phyloP scores from a whole-genome alignment of 164 flowering plant genomes.

The Aristolochia fimbriata region DNA sequence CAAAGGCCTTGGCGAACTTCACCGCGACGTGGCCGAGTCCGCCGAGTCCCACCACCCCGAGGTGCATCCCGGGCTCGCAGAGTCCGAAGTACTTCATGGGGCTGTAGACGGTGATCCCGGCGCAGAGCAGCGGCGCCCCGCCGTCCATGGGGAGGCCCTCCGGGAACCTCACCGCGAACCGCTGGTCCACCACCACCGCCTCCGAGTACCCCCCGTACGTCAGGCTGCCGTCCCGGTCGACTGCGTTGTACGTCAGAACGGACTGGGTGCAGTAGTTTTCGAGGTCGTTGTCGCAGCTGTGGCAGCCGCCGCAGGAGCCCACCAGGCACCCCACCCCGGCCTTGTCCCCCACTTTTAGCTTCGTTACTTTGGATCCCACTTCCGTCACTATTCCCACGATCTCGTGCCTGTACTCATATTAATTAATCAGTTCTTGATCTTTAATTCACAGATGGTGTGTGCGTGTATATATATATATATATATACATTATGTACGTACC shows the following conservation, averaged over 20 bases:
- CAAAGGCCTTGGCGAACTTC: constrained; percentile 16
- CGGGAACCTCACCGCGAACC: constrained; percentile 13
- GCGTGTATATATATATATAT: no score
- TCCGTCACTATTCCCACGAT: constrained; percentile 42
- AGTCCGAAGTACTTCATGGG: constrained; percentile 15
- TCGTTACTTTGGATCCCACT: constrained; percentile 37
- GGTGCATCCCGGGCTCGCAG: constrained; percentile 9
- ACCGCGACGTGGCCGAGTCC: constrained; percentile 16
- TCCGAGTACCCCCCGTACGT: constrained; percentile 25
- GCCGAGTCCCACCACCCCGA: constrained; percentile 15
- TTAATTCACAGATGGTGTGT: no score
- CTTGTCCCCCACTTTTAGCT: constrained; percentile 42
- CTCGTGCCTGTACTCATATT: constrained; percentile 37
- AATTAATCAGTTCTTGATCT: no score
- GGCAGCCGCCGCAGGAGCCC: constrained; percentile 34
- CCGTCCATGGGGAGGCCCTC: constrained; percentile 16
- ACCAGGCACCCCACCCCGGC: constrained; percentile 57
- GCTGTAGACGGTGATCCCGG: constrained; percentile 25
- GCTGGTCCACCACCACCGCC: constrained; percentile 10
- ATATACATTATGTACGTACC: no score
- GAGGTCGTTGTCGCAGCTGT: constrained; percentile 21
- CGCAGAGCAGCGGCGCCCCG: constrained; percentile 19
- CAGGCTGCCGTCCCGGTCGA: constrained; percentile 26
- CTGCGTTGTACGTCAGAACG: constrained; percentile 21
- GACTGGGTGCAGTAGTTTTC: constrained; percentile 42